Base-by-base conservation (phyloP, 176 grass and related monocot genomes). In the Raddia distichophylla region DNA sequence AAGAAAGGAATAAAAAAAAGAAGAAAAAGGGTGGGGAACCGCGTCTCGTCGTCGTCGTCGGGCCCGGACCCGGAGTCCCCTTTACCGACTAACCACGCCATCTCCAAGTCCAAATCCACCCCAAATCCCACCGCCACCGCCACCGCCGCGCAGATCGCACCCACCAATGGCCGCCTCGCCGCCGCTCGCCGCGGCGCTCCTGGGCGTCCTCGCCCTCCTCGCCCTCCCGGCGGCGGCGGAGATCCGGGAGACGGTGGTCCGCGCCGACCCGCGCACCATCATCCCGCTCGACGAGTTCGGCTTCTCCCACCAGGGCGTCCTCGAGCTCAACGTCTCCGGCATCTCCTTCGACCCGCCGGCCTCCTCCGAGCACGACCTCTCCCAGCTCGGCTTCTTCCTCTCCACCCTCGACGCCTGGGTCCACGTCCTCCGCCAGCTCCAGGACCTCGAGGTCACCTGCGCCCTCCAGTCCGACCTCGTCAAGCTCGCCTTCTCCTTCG, bases 211-310 rank as follows among this genome's bases (percentile, higher is more conserved):
- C 54, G 37, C 59, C 49, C 22, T 90, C 65, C 46, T 90, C 15
- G 57, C 69, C 78, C 16, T 60, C 34, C 71, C 85, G 6, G 65
- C 76, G 22, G 35, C 71, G 35, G 96, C 82, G 20, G 93, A 98
- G 93, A 95, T 98, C 89, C 93, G 96, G 3, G 75, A 87, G 58
- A 98, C 84, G 40, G 32, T 78, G 51, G 86, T 98, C 52, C 80
- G 85, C 16, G 73, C 62, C 42, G 96, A 98, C 72, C 86, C 77
- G 46, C 90, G 90, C 51, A 89, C 79, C 75, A 98, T 98, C 93
- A 91, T 98, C 82, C 93, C 96, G 78, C 91, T 98, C 37, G 90
- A 98, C 43, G 96, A 91, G 77, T 98, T 98, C 68, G 96, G 96
- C 43, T 98, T 98, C 82, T 86, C 93, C 34, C 87, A 86, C 82